phyloP scores from a whole-genome alignment of 139 green algal genomes.

The Yamagishiella unicocca region DNA sequence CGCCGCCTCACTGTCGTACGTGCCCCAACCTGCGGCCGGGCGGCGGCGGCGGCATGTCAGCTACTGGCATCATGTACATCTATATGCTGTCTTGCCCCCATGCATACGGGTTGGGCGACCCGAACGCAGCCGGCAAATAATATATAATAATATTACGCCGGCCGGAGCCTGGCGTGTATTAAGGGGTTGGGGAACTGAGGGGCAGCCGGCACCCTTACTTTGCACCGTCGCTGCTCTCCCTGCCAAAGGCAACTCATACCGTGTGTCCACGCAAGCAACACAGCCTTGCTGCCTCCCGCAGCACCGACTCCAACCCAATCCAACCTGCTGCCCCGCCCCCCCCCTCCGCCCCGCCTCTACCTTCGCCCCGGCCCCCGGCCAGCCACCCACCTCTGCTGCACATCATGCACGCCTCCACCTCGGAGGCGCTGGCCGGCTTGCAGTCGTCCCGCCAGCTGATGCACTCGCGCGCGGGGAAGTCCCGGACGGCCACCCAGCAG shows the following conservation, averaged over 20 bases:
- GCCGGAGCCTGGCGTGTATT: too few relatives aligned
- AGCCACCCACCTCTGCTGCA: conserved; percentile 17
- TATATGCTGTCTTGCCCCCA: too few relatives aligned
- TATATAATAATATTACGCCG: background rate
- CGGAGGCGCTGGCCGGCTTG: background rate
- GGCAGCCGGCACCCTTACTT: background rate
- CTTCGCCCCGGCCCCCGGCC: background rate
- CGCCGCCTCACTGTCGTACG: conserved; percentile 6
- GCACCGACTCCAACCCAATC: background rate
- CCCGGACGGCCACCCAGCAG: conserved; percentile 24
- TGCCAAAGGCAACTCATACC: too few relatives aligned
- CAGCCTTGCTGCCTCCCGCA: background rate
- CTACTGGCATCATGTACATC: too few relatives aligned
- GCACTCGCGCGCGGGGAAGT: conserved; percentile 29
- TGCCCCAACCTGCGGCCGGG: conserved; percentile 32
- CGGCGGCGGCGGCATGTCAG: too few relatives aligned
- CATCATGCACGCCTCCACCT: conserved; percentile 32
- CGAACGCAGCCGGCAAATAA: background rate
- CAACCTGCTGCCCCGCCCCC: background rate
- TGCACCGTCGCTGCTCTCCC: background rate
- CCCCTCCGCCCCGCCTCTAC: background rate
- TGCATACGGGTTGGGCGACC: background rate
- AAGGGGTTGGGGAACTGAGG: background rate
- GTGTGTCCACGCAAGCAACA: too few relatives aligned
- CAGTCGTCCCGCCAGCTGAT: conserved; percentile 19